Percentiles rank a stretch among this genome's conserved stretches.
Evolutionary conservation across 2,329 filamentous ascomycete genomes (phyloP).

Genomic region (Pestalotiopsis sp.): DNA sequence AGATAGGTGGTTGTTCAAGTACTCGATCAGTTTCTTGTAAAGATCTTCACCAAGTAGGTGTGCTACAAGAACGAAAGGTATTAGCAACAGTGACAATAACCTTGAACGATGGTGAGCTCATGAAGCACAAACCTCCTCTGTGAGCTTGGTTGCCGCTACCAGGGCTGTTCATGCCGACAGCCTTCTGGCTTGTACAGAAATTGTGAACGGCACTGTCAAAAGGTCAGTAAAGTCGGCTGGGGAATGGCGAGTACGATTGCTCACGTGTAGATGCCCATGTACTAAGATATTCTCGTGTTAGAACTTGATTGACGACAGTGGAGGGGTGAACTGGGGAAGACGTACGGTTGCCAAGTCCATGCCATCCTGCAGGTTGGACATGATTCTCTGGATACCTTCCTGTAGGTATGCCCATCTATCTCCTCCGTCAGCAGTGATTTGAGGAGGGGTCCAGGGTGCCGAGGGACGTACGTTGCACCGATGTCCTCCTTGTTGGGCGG

Average conservation of each 20-base stretch:
- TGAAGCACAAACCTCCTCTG: slow-evolving; percentile 63
- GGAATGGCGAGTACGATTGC: slow-evolving; percentile 17
- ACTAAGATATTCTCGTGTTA: slow-evolving; percentile 47
- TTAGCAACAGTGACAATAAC: background rate
- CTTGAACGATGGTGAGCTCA: background rate
- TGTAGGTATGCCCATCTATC: slow-evolving; percentile 87
- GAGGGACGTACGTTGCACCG: slow-evolving; percentile 7
- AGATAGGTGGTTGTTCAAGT: slow-evolving; percentile 78
- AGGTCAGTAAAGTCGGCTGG: slow-evolving; percentile 38
- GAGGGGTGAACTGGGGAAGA: slow-evolving; percentile 11
- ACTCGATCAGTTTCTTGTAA: slow-evolving; percentile 87
- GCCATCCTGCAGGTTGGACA: slow-evolving; percentile 88
- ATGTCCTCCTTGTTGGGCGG: slow-evolving; percentile 14
- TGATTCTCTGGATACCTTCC: slow-evolving; percentile 86
- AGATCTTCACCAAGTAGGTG: slow-evolving; percentile 95
- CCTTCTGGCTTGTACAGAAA: slow-evolving; percentile 98
- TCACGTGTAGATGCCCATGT: slow-evolving; percentile 96
- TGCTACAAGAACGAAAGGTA: slow-evolving; percentile 54
- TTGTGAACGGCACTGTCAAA: slow-evolving; percentile 82
- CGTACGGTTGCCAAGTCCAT: slow-evolving; percentile 88
- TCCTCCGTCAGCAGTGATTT: background rate
- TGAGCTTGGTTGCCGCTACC: slow-evolving; percentile 57
- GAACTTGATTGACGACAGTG: background rate
- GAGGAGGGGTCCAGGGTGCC: background rate
- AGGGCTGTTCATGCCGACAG: slow-evolving; percentile 60